These are phyloP conservation scores for Aurinia saxatilis DNA, from an alignment of 345 rosid genomes.

Conservation along the genomic window DNA sequence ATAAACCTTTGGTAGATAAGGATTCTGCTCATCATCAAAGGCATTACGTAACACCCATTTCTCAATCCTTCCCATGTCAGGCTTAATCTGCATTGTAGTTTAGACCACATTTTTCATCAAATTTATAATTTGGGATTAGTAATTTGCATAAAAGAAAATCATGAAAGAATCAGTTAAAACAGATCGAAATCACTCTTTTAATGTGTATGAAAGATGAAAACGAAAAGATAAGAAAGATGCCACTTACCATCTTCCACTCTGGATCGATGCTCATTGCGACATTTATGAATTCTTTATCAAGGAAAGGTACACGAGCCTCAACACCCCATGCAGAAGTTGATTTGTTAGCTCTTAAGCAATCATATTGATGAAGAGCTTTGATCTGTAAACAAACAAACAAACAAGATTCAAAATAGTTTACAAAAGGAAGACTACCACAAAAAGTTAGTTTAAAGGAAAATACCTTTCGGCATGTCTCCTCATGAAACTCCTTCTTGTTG, in stretches of 20 bases:
- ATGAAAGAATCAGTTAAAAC: background rate
- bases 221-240: background rate
- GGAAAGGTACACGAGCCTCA: conserved; percentile 89
- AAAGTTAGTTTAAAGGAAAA: background rate
- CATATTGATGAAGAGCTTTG: conserved; percentile 81
- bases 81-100: conserved; percentile 44
- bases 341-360: conserved; percentile 85
- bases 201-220: background rate
- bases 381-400: conserved; percentile 37
- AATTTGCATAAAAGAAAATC: background rate
- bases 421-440: background rate
- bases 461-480: conserved; percentile 86
- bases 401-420: background rate
- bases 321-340: conserved; percentile 89
- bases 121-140: background rate
- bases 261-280: conserved; percentile 77
- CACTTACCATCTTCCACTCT: conserved; percentile 74
- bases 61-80: conserved; percentile 72
- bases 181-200: background rate
- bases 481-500: conserved; percentile 67
- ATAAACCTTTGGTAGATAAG: conserved; percentile 75
- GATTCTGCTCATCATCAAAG: conserved; percentile 64
- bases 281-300: conserved; percentile 64
- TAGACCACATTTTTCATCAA: background rate
- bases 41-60: conserved; percentile 86